These are phyloP conservation scores for Daucus carota DNA, from an alignment of 129 eudicot genomes.

Conservation along the genomic window DNA sequence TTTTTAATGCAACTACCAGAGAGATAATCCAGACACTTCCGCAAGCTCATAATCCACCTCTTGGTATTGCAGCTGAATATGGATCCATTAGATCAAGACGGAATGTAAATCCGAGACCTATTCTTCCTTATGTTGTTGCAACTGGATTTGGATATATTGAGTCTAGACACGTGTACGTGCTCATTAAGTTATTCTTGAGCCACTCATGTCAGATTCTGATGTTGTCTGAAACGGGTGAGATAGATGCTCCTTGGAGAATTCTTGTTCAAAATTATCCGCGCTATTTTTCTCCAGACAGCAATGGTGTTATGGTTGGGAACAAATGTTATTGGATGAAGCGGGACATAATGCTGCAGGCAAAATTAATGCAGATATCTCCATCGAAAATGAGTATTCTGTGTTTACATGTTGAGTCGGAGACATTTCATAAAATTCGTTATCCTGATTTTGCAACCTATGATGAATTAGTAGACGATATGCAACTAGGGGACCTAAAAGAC, in stretches of 20 bases:
- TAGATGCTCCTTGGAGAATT: background rate
- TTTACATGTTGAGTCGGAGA: background rate
- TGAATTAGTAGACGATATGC: background rate
- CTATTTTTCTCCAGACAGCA: background rate
- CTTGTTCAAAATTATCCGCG: background rate
- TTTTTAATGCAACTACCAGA: background rate
- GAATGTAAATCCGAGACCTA: background rate
- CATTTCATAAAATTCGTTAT: no score
- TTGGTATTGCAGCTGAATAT: background rate
- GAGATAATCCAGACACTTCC: background rate
- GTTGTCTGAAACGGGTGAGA: background rate
- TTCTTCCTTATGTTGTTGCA: background rate
- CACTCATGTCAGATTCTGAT: background rate
- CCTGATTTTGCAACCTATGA: background rate
- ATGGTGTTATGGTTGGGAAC: background rate
- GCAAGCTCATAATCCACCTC: background rate
- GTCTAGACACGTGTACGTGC: background rate
- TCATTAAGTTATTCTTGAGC: background rate
- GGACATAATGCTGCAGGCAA: background rate
- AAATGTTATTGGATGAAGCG: background rate
- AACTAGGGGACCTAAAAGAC: no score
- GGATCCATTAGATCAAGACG: background rate
- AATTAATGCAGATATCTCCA: background rate
- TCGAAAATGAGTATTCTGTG: background rate
- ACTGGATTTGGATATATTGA: background rate